phyloP scores from a whole-genome alignment of 805 yeast genomes.

The Monosporozyma unispora region DNA sequence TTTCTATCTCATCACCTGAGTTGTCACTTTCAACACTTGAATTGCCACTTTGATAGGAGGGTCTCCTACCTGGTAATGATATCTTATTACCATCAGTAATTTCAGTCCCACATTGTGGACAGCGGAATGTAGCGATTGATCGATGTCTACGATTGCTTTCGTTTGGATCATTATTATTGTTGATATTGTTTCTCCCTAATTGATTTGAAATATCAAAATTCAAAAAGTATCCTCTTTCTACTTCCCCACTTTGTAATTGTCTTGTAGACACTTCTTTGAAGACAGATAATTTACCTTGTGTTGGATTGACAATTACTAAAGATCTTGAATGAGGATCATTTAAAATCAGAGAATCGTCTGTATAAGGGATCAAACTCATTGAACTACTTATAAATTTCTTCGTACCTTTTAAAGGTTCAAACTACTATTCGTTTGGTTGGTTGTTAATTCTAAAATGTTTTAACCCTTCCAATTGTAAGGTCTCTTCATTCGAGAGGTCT shows the following conservation, averaged over 20 bases:
- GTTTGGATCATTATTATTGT: not conserved
- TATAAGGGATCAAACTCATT: constrained; percentile 25
- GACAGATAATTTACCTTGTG: constrained; percentile 20
- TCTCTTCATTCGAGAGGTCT: not conserved
- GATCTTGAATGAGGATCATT: constrained; percentile 26
- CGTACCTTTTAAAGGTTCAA: not conserved
- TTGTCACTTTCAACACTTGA: not conserved
- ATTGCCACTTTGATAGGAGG: not conserved
- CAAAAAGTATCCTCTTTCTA: not conserved
- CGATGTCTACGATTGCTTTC: not conserved
- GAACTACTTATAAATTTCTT: not conserved
- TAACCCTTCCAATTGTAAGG: not conserved
- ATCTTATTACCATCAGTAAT: constrained; percentile 8
- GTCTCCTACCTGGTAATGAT: not conserved
- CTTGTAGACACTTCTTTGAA: constrained; percentile 12
- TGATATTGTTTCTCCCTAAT: not conserved
- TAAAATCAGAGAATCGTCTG: constrained; percentile 20
- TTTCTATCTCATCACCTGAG: not conserved
- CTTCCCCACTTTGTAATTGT: not conserved
- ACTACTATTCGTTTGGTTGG: not conserved
- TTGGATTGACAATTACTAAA: constrained; percentile 22
- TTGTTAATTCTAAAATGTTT: not conserved
- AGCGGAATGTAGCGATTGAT: constrained; percentile 19
- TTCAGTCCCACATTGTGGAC: constrained; percentile 28
- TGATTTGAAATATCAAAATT: not conserved